Conservation (phyloP, 208 protist genomes). For the Leishmania mexicana region DNA sequence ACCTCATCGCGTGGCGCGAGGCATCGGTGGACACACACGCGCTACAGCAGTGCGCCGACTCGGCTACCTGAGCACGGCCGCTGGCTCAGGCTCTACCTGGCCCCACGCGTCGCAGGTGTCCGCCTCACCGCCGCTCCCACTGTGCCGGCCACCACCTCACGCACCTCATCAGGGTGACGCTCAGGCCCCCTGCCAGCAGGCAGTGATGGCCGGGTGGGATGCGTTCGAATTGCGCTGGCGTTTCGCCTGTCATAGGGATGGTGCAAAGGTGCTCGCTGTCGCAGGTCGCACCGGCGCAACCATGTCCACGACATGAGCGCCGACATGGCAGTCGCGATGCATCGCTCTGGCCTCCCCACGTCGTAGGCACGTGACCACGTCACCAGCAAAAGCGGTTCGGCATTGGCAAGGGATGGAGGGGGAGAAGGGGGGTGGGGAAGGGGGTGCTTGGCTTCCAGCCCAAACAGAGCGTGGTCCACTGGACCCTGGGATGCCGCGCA, state of each 20-base stretch:
- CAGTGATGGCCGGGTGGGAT: not conserved
- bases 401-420: not conserved
- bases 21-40: not conserved
- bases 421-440: not conserved
- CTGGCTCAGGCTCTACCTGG: not conserved
- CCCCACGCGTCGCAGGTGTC: not conserved
- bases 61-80: not conserved
- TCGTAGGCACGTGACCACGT: not conserved
- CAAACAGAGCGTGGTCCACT: not conserved
- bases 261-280: not conserved
- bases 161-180: not conserved
- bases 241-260: not conserved
- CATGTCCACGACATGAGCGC: not conserved
- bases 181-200: not conserved
- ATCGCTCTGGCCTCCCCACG: not conserved
- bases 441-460: not conserved
- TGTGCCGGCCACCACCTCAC: not conserved
- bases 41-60: not conserved
- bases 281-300: not conserved
- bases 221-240: not conserved
- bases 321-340: not conserved
- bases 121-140: not conserved
- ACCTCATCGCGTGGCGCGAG: not conserved
- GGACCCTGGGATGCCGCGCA: not conserved
- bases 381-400: not conserved